phyloP scores from a whole-genome alignment of 768 basidiomycete species.

The Pleurotus citrinopileatus region DNA sequence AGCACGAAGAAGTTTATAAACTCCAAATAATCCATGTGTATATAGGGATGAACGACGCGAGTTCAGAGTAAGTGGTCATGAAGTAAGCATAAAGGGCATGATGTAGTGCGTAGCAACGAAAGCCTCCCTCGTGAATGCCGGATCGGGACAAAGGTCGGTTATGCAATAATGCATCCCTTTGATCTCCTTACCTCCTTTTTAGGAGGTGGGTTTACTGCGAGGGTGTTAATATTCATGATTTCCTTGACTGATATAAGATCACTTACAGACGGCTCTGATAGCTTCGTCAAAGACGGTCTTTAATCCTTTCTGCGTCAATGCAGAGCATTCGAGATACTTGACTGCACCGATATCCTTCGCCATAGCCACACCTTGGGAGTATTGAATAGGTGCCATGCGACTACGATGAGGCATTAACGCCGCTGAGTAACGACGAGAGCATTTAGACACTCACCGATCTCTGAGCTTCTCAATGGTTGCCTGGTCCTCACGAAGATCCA shows the following conservation, averaged over 20 bases:
- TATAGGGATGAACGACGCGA: constrained; percentile 16
- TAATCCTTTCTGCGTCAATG: constrained; percentile 95
- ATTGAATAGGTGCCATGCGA: constrained; percentile 93
- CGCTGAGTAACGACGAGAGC: background rate
- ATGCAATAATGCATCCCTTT: constrained; percentile 71
- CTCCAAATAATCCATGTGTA: constrained; percentile 8
- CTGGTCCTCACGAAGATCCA: constrained; percentile 95
- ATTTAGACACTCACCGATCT: constrained; percentile 62
- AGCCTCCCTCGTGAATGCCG: constrained; percentile 23
- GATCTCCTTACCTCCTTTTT: constrained; percentile 49
- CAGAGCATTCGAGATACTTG: constrained; percentile 95
- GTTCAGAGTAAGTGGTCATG: constrained; percentile 41
- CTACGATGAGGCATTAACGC: constrained; percentile 41
- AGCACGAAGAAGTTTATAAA: constrained; percentile 3
- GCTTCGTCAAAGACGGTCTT: constrained; percentile 99
- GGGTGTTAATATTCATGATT: background rate
- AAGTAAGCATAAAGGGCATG: constrained; percentile 69
- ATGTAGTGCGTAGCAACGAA: constrained; percentile 39
- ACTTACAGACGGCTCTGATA: constrained; percentile 92
- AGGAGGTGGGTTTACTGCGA: constrained; percentile 80
- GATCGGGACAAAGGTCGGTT: constrained; percentile 29
- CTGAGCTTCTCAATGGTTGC: constrained; percentile 89
- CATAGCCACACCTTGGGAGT: constrained; percentile 88
- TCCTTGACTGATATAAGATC: background rate
- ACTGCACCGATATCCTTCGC: constrained; percentile 93